phyloP scores from a whole-genome alignment of 2,329 filamentous ascomycete genomes.

The Diaporthe citrichinensis region DNA sequence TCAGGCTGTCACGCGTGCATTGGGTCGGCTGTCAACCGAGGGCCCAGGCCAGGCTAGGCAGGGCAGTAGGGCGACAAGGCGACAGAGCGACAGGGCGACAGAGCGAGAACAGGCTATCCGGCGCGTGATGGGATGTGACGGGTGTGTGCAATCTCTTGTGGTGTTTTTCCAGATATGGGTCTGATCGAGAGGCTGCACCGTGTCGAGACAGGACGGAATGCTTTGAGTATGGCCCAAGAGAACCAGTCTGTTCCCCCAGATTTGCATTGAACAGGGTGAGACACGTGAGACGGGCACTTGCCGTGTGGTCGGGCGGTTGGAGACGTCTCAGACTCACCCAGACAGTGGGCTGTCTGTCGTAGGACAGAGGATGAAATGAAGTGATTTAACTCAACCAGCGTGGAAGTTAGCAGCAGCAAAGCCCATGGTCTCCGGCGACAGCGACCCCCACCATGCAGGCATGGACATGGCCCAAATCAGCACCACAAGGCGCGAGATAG shows the following conservation, averaged over 20 bases:
- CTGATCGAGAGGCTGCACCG: not conserved
- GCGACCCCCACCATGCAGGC: slow-evolving; percentile 16
- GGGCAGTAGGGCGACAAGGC: not conserved
- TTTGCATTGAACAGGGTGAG: slow-evolving; percentile 18
- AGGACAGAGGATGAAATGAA: slow-evolving; percentile 17
- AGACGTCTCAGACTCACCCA: slow-evolving; percentile 3
- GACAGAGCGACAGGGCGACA: not conserved
- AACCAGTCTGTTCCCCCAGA: slow-evolving; percentile 15
- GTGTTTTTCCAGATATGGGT: slow-evolving; percentile 15
- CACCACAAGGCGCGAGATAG: slow-evolving; percentile 5
- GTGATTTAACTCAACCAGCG: slow-evolving; percentile 19
- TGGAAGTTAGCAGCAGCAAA: not conserved
- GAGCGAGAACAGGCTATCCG: not conserved
- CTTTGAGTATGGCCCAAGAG: not conserved
- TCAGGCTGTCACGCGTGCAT: slow-evolving; percentile 31
- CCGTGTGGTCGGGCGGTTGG: slow-evolving; percentile 15
- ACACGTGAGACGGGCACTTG: slow-evolving; percentile 20
- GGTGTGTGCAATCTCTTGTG: not conserved
- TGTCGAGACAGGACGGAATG: slow-evolving; percentile 16
- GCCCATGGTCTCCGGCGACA: not conserved
- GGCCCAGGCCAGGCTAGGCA: not conserved
- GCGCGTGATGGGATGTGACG: not conserved
- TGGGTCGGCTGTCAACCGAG: slow-evolving; percentile 30
- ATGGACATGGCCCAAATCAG: not conserved
- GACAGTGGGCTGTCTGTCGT: slow-evolving; percentile 10